Evolutionary conservation across 176 grass and related monocot genomes (phyloP).

Genomic region (Thalia dealbata): DNA sequence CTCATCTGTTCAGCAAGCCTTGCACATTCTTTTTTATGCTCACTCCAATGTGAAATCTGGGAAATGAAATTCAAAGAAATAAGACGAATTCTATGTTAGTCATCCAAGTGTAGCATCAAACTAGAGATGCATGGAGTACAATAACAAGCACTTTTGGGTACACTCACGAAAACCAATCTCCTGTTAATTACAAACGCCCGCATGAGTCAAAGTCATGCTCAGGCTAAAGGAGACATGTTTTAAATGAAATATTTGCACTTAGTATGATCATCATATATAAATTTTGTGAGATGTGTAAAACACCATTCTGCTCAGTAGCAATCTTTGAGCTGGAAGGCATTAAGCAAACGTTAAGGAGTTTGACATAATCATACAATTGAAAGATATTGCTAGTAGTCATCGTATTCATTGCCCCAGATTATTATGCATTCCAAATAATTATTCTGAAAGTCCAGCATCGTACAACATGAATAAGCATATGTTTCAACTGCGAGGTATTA

Average conservation of each 20-base stretch:
- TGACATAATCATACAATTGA: too few relatives aligned
- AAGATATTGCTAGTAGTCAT: too few relatives aligned
- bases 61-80: conserved; percentile 13
- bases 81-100: not conserved
- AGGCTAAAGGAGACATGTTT: too few relatives aligned
- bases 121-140: not conserved
- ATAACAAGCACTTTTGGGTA: not conserved
- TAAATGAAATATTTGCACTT: too few relatives aligned
- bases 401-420: too few relatives aligned
- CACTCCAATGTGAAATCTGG: conserved; percentile 62
- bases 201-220: not conserved
- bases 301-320: too few relatives aligned
- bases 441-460: not conserved
- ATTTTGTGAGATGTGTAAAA: too few relatives aligned
- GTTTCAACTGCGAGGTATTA: not conserved
- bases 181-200: not conserved
- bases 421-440: too few relatives aligned
- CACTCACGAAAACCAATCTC: not conserved
- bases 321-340: too few relatives aligned
- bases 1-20: conserved; percentile 74
- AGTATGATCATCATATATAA: too few relatives aligned
- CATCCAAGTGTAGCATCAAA: not conserved
- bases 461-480: not conserved
- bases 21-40: conserved; percentile 82
- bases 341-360: too few relatives aligned